Conservation (phyloP, 2,329 filamentous ascomycete species). For the Colletotrichum tropicicola region DNA sequence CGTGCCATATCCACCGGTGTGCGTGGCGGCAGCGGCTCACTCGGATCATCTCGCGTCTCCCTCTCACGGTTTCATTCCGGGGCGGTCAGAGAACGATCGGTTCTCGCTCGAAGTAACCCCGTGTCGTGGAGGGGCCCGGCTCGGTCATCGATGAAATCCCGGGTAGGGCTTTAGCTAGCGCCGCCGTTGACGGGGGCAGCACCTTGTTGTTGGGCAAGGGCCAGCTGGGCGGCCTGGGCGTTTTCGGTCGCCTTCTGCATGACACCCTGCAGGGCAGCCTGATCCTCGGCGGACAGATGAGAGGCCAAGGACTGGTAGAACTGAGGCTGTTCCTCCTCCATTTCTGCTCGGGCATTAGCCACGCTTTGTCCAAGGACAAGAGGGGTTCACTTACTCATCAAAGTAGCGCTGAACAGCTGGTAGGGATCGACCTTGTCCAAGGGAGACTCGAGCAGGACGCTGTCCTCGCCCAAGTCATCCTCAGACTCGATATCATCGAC, state of each 20-base stretch:
- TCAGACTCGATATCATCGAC: constrained; percentile 74
- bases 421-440: constrained; percentile 97
- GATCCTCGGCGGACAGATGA: constrained; percentile 82
- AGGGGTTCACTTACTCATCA: constrained; percentile 74
- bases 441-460: constrained; percentile 90
- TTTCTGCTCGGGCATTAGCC: constrained; percentile 60
- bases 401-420: constrained; percentile 81
- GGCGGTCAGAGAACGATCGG: constrained; percentile 5
- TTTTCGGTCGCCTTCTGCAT: constrained; percentile 69
- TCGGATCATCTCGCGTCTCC: constrained; percentile 31
- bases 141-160: constrained; percentile 31
- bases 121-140: constrained; percentile 26
- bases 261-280: constrained; percentile 80
- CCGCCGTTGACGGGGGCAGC: constrained; percentile 32
- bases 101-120: constrained; percentile 10
- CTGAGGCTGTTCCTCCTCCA: constrained; percentile 91
- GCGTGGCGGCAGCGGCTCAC: constrained; percentile 22
- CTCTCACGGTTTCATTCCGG: constrained; percentile 17
- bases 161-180: constrained; percentile 30
- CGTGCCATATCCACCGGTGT: constrained; percentile 18
- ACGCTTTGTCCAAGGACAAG: neutral
- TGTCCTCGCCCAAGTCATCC: constrained; percentile 92
- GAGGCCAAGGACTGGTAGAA: constrained; percentile 85
- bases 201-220: constrained; percentile 36
- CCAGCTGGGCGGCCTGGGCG: constrained; percentile 42